Percentiles rank a stretch among this genome's conserved stretches.
Conservation (phyloP, 768 basidiomycete genomes). For the Gloeopeniophorella convolvens region DNA sequence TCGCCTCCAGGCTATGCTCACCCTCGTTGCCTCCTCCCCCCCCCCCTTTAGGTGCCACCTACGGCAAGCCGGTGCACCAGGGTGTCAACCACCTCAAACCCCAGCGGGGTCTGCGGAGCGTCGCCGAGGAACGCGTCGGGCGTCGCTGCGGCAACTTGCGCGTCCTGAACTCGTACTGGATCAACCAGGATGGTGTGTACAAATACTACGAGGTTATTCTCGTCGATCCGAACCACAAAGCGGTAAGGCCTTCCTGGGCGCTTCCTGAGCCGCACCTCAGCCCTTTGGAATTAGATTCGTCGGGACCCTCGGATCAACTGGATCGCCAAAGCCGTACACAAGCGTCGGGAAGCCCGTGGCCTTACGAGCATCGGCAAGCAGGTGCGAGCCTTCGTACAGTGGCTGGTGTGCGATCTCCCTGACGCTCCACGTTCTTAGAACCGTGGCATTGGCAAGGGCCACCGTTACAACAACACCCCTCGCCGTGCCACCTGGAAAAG, state of each 20-base stretch:
- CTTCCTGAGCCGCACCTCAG: background rate
- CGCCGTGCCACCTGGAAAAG: constrained; percentile 91
- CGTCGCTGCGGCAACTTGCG: constrained; percentile 93
- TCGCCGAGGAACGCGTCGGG: constrained; percentile 97
- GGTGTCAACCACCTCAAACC: constrained; percentile 99
- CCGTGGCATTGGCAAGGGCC: constrained; percentile 95
- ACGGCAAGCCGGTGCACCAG: constrained; percentile 98
- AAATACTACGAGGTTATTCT: constrained; percentile 99
- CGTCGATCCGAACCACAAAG: constrained; percentile 92
- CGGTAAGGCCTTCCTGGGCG: constrained; percentile 45
- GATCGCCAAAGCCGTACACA: constrained; percentile 98
- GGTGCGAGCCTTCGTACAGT: constrained; percentile 36
- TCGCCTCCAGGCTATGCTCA: background rate
- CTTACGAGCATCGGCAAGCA: constrained; percentile 96
- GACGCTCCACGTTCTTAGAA: constrained; percentile 44
- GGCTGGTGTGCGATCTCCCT: constrained; percentile 5
- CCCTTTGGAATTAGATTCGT: constrained; percentile 55
- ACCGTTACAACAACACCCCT: constrained; percentile 89
- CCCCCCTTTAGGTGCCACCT: constrained; percentile 99
- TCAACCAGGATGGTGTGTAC: constrained; percentile 98
- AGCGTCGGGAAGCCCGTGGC: constrained; percentile 95
- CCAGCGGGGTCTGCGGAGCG: constrained; percentile 88
- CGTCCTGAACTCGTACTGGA: constrained; percentile 98
- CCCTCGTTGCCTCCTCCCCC: background rate
- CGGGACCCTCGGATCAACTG: constrained; percentile 98